phyloP scores from a whole-genome alignment of 768 basidiomycete genomes.

The Phallus indusiatus region DNA sequence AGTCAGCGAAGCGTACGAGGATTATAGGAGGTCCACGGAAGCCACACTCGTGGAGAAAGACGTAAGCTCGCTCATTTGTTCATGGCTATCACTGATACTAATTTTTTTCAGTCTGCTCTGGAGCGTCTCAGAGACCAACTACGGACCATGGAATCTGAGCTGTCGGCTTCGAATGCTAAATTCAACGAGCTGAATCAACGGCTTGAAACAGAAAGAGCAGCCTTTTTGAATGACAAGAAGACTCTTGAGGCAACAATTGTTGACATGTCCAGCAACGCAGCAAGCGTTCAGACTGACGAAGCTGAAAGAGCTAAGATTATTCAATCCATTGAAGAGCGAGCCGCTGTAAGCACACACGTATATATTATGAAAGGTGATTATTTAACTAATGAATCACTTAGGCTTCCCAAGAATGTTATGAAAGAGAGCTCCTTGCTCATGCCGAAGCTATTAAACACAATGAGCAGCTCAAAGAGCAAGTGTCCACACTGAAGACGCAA shows the following conservation, averaged over 20 bases:
- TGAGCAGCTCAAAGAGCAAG: constrained; percentile 52
- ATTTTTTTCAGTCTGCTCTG: constrained; percentile 44
- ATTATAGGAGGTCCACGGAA: constrained; percentile 68
- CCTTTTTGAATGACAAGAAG: constrained; percentile 74
- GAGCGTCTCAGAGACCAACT: constrained; percentile 56
- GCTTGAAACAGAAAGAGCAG: constrained; percentile 57
- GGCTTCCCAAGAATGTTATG: constrained; percentile 75
- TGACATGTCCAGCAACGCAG: constrained; percentile 69
- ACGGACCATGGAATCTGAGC: constrained; percentile 42
- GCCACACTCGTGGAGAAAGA: constrained; percentile 57
- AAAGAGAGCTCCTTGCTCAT: constrained; percentile 73
- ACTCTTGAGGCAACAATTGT: constrained; percentile 74
- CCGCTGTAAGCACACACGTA: constrained; percentile 36
- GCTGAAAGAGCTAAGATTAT: constrained; percentile 54
- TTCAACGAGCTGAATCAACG: constrained; percentile 51
- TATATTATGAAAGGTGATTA: not conserved
- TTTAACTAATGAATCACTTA: constrained; percentile 16
- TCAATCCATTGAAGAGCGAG: constrained; percentile 58
- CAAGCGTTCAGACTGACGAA: constrained; percentile 53
- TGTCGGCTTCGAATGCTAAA: constrained; percentile 35
- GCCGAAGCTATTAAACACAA: constrained; percentile 76
- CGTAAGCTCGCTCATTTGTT: constrained; percentile 33
- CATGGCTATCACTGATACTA: not conserved
- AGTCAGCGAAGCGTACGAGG: constrained; percentile 65
- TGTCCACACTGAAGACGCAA: constrained; percentile 39